Base-by-base conservation (phyloP, 352 stramenopile genomes). In the Blastocystis sp. region DNA sequence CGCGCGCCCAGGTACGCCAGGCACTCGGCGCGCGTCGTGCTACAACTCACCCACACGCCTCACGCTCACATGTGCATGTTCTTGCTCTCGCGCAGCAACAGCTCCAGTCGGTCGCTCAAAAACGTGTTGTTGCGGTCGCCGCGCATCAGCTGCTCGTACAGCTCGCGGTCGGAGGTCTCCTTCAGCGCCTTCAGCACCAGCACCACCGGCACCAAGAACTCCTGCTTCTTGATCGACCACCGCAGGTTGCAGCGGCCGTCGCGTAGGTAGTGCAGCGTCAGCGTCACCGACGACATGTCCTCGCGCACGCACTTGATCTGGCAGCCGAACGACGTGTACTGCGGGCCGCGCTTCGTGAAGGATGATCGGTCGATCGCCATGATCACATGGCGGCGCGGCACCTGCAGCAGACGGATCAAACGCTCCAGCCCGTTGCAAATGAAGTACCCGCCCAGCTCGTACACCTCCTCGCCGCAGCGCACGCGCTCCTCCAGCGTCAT, bases 361-460 rank as follows among this genome's bases (percentile, higher is more conserved):
- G 96, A 96, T n/a, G 93, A 93, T 90, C 97, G 94, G 88, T 96
- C 93, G 89, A 99, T 95, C 3, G 95, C 95, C 41, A 93, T 91
- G 38, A 92, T 90, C 89, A 95, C 90, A 91, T 97, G 95, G 2
- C 92, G 88, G 34, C 93, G 90, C 43, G 92, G 93, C 62, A 97
- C 95, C 92, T 99, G 96, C 88, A 99, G 91, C 88, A 99, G 91
- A 88, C 97, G 93, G 61, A 99, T 95, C 80, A 96, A 96, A 81
- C 96, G 93, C 91, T 99, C 97, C 91, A 99, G 98, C 41, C 97
- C 97, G 90, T 97, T 98, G 89, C 98, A 96, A 84, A 99, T 97
- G 88, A 99, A 99, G 89, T 98, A 99, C 60, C 96, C 96, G 69
- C 97, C 97, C 91, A 98, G 96, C 89, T 99, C 97, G 82, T 96